phyloP scores from a whole-genome alignment of 352 stramenopile species.

The Globisporangium splendens region DNA sequence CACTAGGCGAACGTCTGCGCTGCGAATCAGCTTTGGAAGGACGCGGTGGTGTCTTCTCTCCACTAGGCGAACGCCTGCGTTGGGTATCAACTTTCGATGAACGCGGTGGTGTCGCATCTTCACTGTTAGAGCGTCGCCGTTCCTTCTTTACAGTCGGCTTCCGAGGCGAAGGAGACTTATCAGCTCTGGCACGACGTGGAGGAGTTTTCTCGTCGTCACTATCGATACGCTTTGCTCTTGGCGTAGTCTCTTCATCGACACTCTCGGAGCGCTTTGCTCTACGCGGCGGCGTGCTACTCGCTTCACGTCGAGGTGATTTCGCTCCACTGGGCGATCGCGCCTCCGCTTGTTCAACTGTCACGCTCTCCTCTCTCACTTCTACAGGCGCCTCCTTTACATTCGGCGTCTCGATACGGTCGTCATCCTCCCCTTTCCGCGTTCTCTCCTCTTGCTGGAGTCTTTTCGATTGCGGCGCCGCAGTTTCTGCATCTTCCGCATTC shows the following conservation, averaged over 20 bases:
- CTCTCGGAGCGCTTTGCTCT: neutral
- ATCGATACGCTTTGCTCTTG: neutral
- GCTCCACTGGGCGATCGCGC: slow-evolving; percentile 5
- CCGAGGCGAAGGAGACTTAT: neutral
- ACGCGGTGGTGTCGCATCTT: slow-evolving; percentile 25
- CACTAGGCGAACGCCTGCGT: slow-evolving; percentile 9
- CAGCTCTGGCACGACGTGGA: neutral
- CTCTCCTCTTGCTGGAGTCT: no score
- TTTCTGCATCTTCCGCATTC: no score
- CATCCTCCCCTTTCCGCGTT: no score
- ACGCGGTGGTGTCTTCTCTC: slow-evolving; percentile 1
- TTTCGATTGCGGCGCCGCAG: no score
- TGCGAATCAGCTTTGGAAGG: slow-evolving; percentile 20
- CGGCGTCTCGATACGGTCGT: no score
- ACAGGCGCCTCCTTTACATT: no score
- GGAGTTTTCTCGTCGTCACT: slow-evolving; percentile 3
- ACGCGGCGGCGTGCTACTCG: slow-evolving; percentile 3
- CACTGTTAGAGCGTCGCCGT: slow-evolving; percentile 12
- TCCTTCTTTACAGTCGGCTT: neutral
- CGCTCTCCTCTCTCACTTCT: no score
- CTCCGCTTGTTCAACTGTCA: neutral
- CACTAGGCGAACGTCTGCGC: slow-evolving; percentile 9
- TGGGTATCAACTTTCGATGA: slow-evolving; percentile 20
- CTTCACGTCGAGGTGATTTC: slow-evolving; percentile 3
- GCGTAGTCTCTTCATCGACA: neutral